A percentile compares a stretch with the other conserved stretches of the same genome.
Evolutionary conservation across 805 yeast species (phyloP).

Genomic region (Suhomyces pyralidae): DNA sequence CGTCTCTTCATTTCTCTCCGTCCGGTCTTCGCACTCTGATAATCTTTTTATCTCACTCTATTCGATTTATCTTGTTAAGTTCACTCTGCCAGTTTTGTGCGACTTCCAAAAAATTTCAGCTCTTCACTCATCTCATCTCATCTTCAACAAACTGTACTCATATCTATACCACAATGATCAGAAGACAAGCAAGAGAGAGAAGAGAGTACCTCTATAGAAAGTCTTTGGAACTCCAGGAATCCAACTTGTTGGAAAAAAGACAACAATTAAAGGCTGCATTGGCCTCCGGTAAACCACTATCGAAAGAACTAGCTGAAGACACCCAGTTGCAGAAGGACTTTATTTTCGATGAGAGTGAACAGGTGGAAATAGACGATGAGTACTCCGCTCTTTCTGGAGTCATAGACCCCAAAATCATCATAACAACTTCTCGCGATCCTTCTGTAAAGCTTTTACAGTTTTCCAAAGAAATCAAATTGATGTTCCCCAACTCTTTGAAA

Average conservation of each 20-base stretch:
- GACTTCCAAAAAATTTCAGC: neutral
- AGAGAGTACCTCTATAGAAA: conserved; percentile 89
- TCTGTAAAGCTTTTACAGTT: conserved; percentile 82
- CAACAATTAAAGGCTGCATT: conserved; percentile 82
- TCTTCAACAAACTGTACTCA: conserved; percentile 6
- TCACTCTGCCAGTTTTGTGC: neutral
- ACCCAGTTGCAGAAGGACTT: conserved; percentile 73
- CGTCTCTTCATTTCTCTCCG: no score
- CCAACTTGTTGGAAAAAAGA: conserved; percentile 79
- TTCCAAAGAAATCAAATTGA: conserved; percentile 83
- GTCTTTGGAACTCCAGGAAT: conserved; percentile 86
- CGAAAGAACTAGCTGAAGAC: conserved; percentile 90
- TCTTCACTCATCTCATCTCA: neutral
- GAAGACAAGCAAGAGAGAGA: conserved; percentile 95
- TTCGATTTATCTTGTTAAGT: neutral
- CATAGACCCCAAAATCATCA: conserved; percentile 83
- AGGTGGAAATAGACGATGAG: conserved; percentile 81
- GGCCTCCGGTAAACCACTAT: conserved; percentile 86
- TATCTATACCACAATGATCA: conserved; percentile 46
- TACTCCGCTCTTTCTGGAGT: conserved; percentile 84
- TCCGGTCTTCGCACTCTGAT: no score
- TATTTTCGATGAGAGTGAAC: conserved; percentile 79
- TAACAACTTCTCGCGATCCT: conserved; percentile 93
- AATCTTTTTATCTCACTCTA: neutral
- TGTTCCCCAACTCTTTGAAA: conserved; percentile 87